Conservation (phyloP, 805 yeast genomes). For the Schwanniomyces yamadae region DNA sequence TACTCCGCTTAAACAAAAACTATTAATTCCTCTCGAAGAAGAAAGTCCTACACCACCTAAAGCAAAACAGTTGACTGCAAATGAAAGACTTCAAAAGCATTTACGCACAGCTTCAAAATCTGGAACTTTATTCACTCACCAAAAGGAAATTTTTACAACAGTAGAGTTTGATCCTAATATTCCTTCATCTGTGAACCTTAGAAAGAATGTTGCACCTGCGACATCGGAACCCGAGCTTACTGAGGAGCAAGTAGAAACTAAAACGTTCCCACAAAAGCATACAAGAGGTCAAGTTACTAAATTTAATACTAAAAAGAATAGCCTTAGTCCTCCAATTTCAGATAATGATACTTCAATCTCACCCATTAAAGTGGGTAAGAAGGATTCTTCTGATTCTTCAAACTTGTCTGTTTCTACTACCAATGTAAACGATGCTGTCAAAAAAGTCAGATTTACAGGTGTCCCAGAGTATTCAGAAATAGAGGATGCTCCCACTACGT, state of each 20-base stretch:
- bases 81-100: conserved; percentile 40
- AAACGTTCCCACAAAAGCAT: conserved; percentile 5
- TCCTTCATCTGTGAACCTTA: conserved; percentile 22
- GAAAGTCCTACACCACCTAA: conserved; percentile 6
- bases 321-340: not conserved
- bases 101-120: conserved; percentile 36
- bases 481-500: conserved; percentile 54
- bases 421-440: conserved; percentile 16
- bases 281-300: conserved; percentile 23
- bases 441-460: conserved; percentile 52
- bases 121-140: conserved; percentile 38
- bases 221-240: not conserved
- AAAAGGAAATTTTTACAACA: conserved; percentile 32
- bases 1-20: conserved; percentile 13
- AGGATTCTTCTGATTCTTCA: conserved; percentile 1
- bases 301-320: conserved; percentile 22
- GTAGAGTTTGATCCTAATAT: conserved; percentile 42
- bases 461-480: conserved; percentile 51
- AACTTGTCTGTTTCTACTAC: conserved; percentile 1
- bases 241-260: not conserved
- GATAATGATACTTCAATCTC: conserved; percentile 3
- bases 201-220: conserved; percentile 10
- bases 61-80: conserved; percentile 28
- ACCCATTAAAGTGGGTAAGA: not conserved
- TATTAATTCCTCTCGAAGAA: conserved; percentile 20